A percentile compares a stretch with the other conserved stretches of the same genome.
These are phyloP conservation scores for Taphrina wiesneri DNA, from an alignment of 1,139 yeast genomes.

Conservation along the genomic window DNA sequence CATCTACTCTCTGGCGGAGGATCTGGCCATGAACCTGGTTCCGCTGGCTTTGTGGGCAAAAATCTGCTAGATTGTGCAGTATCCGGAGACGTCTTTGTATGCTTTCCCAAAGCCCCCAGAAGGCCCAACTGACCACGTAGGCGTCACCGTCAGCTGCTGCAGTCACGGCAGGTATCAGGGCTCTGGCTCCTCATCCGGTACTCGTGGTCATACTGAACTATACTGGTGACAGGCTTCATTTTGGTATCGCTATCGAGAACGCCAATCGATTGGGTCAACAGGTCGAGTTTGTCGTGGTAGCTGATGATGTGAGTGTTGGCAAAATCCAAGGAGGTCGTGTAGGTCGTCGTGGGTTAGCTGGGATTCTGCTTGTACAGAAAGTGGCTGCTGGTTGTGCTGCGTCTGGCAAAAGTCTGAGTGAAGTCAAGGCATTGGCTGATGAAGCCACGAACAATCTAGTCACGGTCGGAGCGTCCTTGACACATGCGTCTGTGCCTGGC, in stretches of 20 bases:
- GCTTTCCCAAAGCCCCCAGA: constrained; percentile 68
- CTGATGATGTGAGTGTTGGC: constrained; percentile 94
- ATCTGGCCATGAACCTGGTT: constrained; percentile 92
- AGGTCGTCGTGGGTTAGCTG: constrained; percentile 91
- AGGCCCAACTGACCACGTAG: background rate
- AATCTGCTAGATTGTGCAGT: constrained; percentile 85
- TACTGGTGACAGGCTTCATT: constrained; percentile 90
- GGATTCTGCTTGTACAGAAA: constrained; percentile 84
- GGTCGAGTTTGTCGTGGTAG: constrained; percentile 71
- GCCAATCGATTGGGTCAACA: constrained; percentile 74
- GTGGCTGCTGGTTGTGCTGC: constrained; percentile 69
- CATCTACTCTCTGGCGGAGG: constrained; percentile 89
- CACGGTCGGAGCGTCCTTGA: constrained; percentile 86
- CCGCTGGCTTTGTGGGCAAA: constrained; percentile 84
- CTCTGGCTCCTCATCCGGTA: constrained; percentile 58
- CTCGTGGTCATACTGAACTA: constrained; percentile 81
- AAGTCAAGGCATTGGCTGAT: constrained; percentile 61
- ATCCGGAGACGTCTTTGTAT: constrained; percentile 83
- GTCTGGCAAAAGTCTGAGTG: constrained; percentile 52
- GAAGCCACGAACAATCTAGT: constrained; percentile 65
- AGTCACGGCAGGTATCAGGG: constrained; percentile 67
- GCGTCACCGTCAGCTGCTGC: constrained; percentile 29
- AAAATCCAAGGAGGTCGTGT: constrained; percentile 81
- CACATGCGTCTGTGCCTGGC: constrained; percentile 88
- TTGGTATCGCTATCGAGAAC: constrained; percentile 86